Base-by-base conservation (phyloP, 495 filamentous ascomycete genomes). In the Penicillium longicatenatum region DNA sequence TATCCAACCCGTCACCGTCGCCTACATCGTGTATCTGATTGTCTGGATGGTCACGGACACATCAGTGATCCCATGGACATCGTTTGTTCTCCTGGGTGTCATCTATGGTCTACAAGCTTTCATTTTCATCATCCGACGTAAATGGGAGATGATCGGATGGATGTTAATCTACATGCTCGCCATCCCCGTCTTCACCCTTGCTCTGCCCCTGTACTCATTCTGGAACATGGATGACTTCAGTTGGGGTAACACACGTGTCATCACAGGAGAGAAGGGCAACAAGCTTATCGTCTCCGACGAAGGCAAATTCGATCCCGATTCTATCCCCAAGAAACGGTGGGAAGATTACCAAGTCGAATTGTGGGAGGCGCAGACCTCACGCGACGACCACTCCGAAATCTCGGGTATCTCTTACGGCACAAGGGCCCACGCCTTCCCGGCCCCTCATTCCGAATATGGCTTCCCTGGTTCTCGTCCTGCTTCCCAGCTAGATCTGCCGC, bases 141-240 rank as follows among this genome's bases (percentile, higher is more conserved):
- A 97, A 77, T 99, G 94, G 94, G 92, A 99, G 69, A 96, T 97
- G 91, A 88, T 99, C 59, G 94, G 93, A 16, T 99, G 94, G 94
- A 96, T 99, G 92, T 74, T 99, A 59, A 85, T 99, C 51, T 99
- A 99, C 74, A 79, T 99, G 46, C 63, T 94, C 22, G 95, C 94
- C 51, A 87, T 96, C 53, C 94, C 94, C 12, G 84, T 99, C 60
- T 98, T 96, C 82, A 85, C 90, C 29, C 89, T 96, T 59, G 92
- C 84, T 50, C 80, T 99, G 8, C 94, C 94, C 1, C 81, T 99
- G 6, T 99, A 98, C 74, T 82, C 93, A 44, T 99, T 99, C 85
- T 99, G 94, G 94, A 82, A 98, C 74, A 97, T 97, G 94, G 94
- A 99, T 71, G 94, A 99, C 79, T 99, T 99, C 84, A 88, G 86